Conservation (phyloP, 2,329 filamentous ascomycete species). For the Onygenales sp. region DNA sequence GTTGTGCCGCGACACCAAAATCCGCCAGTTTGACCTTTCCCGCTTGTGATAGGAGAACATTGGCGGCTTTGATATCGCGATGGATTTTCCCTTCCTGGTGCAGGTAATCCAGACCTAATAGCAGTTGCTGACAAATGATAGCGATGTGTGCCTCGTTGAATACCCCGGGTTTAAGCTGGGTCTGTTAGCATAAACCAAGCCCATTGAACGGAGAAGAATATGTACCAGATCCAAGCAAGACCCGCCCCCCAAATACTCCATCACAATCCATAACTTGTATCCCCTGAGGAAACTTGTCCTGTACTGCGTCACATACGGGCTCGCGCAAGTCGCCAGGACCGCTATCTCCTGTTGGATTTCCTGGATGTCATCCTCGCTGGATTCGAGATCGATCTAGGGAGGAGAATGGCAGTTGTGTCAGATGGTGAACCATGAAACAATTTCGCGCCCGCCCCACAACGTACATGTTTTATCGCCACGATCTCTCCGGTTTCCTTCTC, state of each 20-base stretch:
- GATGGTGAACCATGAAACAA: neutral
- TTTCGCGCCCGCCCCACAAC: constrained; percentile 22
- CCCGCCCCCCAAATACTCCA: constrained; percentile 93
- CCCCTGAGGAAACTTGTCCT: constrained; percentile 93
- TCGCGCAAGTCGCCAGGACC: constrained; percentile 88
- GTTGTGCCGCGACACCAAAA: constrained; percentile 91
- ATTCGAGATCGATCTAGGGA: constrained; percentile 91
- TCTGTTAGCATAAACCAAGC: neutral
- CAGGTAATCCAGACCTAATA: constrained; percentile 84
- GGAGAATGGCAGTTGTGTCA: constrained; percentile 4
- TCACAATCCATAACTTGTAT: constrained; percentile 97
- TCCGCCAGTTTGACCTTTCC: constrained; percentile 94
- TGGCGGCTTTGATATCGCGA: constrained; percentile 92
- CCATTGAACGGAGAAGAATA: constrained; percentile 9
- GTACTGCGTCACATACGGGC: constrained; percentile 90
- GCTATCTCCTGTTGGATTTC: constrained; percentile 98
- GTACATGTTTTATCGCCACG: constrained; percentile 92
- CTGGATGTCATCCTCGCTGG: constrained; percentile 94
- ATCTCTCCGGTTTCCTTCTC: constrained; percentile 83
- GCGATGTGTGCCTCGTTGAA: constrained; percentile 88
- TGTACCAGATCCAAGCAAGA: constrained; percentile 86
- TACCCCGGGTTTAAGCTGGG: constrained; percentile 74
- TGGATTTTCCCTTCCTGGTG: constrained; percentile 94
- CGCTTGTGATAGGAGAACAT: constrained; percentile 80
- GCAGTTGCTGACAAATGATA: constrained; percentile 84